Conservation (phyloP, 2,329 filamentous ascomycete genomes). For the Apiospora marii region DNA sequence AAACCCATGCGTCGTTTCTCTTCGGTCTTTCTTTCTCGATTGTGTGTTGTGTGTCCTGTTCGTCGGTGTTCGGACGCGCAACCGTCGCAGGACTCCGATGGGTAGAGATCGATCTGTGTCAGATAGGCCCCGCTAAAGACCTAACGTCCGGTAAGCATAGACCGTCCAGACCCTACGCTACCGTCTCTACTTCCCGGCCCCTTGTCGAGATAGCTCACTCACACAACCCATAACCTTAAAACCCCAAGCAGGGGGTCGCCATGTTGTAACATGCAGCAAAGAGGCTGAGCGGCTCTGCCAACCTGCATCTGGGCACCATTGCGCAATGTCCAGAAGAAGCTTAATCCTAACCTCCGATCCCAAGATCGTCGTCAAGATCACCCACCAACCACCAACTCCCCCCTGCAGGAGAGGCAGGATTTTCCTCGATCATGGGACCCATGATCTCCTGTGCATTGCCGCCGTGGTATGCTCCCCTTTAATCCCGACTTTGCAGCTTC, state of each 20-base stretch:
- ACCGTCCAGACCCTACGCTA: background rate
- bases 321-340: background rate
- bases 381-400: background rate
- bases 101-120: conserved; percentile 14
- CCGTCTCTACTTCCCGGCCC: background rate
- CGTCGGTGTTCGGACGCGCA: background rate
- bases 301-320: background rate
- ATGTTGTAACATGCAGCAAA: background rate
- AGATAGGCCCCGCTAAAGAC: background rate
- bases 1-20: background rate
- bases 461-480: background rate
- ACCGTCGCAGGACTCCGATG: conserved; percentile 8
- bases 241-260: background rate
- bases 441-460: background rate
- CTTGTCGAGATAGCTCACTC: background rate
- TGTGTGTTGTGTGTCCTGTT: background rate
- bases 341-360: conserved; percentile 15
- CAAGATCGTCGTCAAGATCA: conserved; percentile 2
- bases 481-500: background rate
- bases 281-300: conserved; percentile 5
- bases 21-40: background rate
- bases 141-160: background rate
- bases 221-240: conserved; percentile 10
- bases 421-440: background rate
- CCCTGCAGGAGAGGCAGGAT: background rate